Evolutionary conservation across 2,329 filamentous ascomycete species (phyloP).

Genomic region (Monosporascus cannonballus): DNA sequence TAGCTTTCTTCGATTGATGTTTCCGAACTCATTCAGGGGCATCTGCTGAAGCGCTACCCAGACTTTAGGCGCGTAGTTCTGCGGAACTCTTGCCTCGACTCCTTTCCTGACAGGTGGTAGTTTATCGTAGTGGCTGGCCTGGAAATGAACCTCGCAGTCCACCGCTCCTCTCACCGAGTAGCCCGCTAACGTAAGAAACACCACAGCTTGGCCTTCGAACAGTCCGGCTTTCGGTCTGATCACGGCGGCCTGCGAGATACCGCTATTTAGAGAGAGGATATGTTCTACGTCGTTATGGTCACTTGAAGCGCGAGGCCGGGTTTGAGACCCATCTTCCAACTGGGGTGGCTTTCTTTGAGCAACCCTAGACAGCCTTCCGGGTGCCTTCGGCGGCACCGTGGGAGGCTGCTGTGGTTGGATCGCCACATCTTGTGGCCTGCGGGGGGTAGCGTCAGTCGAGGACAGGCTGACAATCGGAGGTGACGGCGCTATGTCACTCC

Average conservation of each 20-base stretch:
- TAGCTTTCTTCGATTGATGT: slow-evolving; percentile 36
- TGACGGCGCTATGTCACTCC: slow-evolving; percentile 3
- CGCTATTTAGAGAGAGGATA: slow-evolving; percentile 32
- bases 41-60: slow-evolving; percentile 44
- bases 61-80: slow-evolving; percentile 34
- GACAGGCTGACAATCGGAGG: slow-evolving; percentile 16
- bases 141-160: slow-evolving; percentile 30
- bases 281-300: slow-evolving; percentile 29
- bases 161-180: slow-evolving; percentile 21
- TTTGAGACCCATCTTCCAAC: slow-evolving; percentile 1
- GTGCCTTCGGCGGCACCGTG: slow-evolving; percentile 16
- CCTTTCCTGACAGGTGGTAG: slow-evolving; percentile 34
- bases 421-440: neutral
- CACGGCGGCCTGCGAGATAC: slow-evolving; percentile 35
- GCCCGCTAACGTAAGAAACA: slow-evolving; percentile 36
- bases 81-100: slow-evolving; percentile 29
- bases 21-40: slow-evolving; percentile 34
- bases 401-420: slow-evolving; percentile 12
- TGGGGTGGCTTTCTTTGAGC: neutral
- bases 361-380: neutral
- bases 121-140: slow-evolving; percentile 34
- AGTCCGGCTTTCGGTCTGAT: slow-evolving; percentile 43
- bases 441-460: neutral
- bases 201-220: slow-evolving; percentile 44
- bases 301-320: slow-evolving; percentile 15